Conservation (phyloP, 1,284 basidiomycete species). For the Ceratobasidium theobromae region DNA sequence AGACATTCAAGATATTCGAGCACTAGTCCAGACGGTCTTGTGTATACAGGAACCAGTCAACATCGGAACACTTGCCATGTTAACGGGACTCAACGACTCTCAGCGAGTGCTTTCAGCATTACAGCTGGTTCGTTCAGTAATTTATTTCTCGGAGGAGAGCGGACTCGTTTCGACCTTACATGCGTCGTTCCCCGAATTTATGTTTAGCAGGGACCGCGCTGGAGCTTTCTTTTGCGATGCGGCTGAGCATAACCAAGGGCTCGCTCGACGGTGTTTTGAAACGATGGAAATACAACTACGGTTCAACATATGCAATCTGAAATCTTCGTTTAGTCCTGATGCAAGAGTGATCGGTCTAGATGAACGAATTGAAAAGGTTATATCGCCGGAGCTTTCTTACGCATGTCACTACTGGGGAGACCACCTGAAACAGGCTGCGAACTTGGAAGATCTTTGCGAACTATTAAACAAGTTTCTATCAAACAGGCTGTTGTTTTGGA, state of each 20-base stretch:
- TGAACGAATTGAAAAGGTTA: not conserved
- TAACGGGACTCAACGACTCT: not conserved
- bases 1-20: not conserved
- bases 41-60: not conserved
- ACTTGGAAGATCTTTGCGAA: not conserved
- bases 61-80: not conserved
- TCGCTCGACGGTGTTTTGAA: not conserved
- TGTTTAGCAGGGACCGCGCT: not conserved
- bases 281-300: not conserved
- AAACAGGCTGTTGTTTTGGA: not conserved
- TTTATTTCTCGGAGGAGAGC: not conserved
- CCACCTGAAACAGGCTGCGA: not conserved
- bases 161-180: not conserved
- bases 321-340: not conserved
- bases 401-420: not conserved
- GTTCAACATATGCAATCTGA: constrained; percentile 15
- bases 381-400: not conserved
- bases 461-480: not conserved
- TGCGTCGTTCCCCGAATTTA: not conserved
- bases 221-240: not conserved
- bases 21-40: not conserved
- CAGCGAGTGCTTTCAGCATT: not conserved
- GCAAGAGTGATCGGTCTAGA: not conserved
- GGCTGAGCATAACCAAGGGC: not conserved
- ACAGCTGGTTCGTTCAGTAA: not conserved